Evolutionary conservation across 805 yeast species (phyloP).

Genomic region (Teunomyces gatunensis): DNA sequence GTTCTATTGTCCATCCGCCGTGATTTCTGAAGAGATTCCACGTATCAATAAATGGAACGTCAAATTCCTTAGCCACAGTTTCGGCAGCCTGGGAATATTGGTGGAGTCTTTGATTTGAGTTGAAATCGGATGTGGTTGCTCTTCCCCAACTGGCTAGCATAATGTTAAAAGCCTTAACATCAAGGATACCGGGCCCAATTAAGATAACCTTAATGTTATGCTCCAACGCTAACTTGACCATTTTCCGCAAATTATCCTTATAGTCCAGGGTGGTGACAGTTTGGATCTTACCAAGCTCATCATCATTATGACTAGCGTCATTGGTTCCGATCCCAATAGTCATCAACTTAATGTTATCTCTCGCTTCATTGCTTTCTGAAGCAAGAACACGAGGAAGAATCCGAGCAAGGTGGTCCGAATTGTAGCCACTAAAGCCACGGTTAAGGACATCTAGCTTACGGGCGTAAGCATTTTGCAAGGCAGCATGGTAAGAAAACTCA

Average conservation of each 20-base stretch:
- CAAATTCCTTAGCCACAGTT: conserved; percentile 41
- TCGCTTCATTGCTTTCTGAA: conserved; percentile 25
- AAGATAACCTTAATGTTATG: conserved; percentile 52
- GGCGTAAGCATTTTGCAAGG: conserved; percentile 47
- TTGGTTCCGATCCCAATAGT: conserved; percentile 80
- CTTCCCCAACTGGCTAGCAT: conserved; percentile 11
- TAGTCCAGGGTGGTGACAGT: conserved; percentile 53
- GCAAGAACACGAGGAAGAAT: conserved; percentile 44
- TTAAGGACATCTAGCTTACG: conserved; percentile 66
- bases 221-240: conserved; percentile 40
- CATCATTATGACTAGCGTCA: conserved; percentile 41
- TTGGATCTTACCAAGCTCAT: conserved; percentile 22
- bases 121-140: conserved; percentile 25
- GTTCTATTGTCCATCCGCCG: conserved; percentile 35
- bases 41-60: conserved; percentile 59
- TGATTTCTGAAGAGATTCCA: conserved; percentile 40
- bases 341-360: conserved; percentile 37
- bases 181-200: conserved; percentile 63
- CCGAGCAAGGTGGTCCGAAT: conserved; percentile 53
- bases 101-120: conserved; percentile 41
- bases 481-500: conserved; percentile 51
- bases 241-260: conserved; percentile 41
- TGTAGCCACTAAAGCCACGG: conserved; percentile 80
- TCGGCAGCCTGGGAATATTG: conserved; percentile 52
- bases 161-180: conserved; percentile 27